Evolutionary conservation across 1,284 basidiomycete species (phyloP).

Genomic region (Trichosporon inkin): DNA sequence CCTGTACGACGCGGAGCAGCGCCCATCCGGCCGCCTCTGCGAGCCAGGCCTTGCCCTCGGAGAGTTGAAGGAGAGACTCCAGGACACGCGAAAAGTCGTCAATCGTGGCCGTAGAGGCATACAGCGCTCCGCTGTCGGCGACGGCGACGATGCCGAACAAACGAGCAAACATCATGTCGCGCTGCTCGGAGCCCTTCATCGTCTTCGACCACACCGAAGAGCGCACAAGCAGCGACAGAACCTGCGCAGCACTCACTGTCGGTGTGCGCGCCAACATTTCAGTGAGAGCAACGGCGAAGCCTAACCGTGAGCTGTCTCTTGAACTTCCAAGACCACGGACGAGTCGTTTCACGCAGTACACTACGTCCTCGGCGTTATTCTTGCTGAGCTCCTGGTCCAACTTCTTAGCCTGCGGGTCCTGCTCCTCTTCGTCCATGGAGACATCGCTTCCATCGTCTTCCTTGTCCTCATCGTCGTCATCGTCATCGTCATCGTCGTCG

Average conservation of each 20-base stretch:
- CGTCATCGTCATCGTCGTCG: slow-evolving; percentile 39
- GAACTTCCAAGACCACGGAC: slow-evolving; percentile 84
- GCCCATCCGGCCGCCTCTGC: slow-evolving; percentile 89
- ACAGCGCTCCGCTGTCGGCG: slow-evolving; percentile 73
- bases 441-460: slow-evolving; percentile 55
- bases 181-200: slow-evolving; percentile 83
- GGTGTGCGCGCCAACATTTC: slow-evolving; percentile 81
- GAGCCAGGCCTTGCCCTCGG: slow-evolving; percentile 84
- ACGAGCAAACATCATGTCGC: slow-evolving; percentile 86
- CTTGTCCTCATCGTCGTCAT: slow-evolving; percentile 54
- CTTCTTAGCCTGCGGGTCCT: slow-evolving; percentile 48
- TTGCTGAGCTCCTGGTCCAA: slow-evolving; percentile 52
- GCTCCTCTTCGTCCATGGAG: slow-evolving; percentile 51
- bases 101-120: slow-evolving; percentile 59
- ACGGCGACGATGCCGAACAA: slow-evolving; percentile 83
- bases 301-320: slow-evolving; percentile 84
- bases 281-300: slow-evolving; percentile 92
- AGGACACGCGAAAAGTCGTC: slow-evolving; percentile 64
- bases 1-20: slow-evolving; percentile 62
- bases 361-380: slow-evolving; percentile 78
- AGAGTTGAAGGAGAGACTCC: slow-evolving; percentile 63
- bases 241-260: slow-evolving; percentile 71
- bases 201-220: slow-evolving; percentile 65
- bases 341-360: slow-evolving; percentile 79
- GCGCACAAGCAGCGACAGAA: slow-evolving; percentile 67